These are phyloP conservation scores for Cytospora mali DNA, from an alignment of 2,329 filamentous ascomycete genomes.

Conservation along the genomic window DNA sequence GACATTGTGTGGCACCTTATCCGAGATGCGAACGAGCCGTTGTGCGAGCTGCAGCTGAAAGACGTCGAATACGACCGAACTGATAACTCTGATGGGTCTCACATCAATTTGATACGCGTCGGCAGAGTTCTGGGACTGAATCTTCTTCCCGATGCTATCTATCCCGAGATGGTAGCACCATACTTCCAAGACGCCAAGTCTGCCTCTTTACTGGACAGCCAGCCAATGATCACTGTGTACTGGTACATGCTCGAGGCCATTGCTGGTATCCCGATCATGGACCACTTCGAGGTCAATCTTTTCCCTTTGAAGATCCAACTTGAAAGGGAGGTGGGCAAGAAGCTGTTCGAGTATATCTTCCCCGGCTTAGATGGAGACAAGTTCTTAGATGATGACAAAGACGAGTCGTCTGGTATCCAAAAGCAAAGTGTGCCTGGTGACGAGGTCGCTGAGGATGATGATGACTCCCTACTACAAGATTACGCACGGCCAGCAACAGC, in stretches of 20 bases:
- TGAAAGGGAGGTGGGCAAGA: slow-evolving; percentile 89
- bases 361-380: slow-evolving; percentile 72
- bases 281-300: slow-evolving; percentile 92
- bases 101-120: slow-evolving; percentile 88
- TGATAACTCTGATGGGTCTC: slow-evolving; percentile 95
- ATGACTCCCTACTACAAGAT: slow-evolving; percentile 38
- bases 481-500: slow-evolving; percentile 37
- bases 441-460: slow-evolving; percentile 51
- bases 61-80: slow-evolving; percentile 93
- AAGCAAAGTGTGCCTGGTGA: slow-evolving; percentile 50
- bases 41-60: slow-evolving; percentile 90
- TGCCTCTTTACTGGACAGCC: slow-evolving; percentile 58
- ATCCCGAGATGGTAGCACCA: slow-evolving; percentile 93
- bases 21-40: slow-evolving; percentile 79
- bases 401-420: slow-evolving; percentile 62
- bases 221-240: slow-evolving; percentile 89
- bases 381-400: slow-evolving; percentile 45
- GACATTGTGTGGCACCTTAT: slow-evolving; percentile 98
- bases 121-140: slow-evolving; percentile 88
- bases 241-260: slow-evolving; percentile 99
- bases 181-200: slow-evolving; percentile 69
- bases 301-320: slow-evolving; percentile 93
- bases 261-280: slow-evolving; percentile 94
- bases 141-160: slow-evolving; percentile 84
- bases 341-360: slow-evolving; percentile 96